Base-by-base conservation (phyloP, 106 monocot species). In the Phalaenopsis aphrodite region DNA sequence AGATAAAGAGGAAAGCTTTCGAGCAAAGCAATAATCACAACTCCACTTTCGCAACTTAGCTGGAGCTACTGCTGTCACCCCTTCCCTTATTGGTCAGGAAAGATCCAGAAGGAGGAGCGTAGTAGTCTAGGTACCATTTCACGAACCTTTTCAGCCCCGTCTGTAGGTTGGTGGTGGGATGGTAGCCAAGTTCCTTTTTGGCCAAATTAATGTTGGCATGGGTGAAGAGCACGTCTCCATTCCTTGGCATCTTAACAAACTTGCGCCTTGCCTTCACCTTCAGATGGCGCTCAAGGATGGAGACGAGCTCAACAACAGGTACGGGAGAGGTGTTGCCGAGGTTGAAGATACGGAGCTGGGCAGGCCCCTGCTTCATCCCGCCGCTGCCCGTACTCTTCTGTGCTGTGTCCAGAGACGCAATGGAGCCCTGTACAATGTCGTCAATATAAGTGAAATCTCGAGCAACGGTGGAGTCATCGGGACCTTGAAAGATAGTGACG, bases 381-480 rank as follows among this genome's bases (percentile, higher is more conserved):
- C 82, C 77, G 8, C 68, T 78, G 18, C 82, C 82, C 5, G 82
- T 82, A 12, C 82, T 82, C 69, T 82, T 82, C 68, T 77, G 24
- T 3, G 82, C 82, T 0, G 82, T 82, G 66, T 82, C 82, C 41
- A 82, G 41, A 8, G 82, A 66, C 2, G 76, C 82, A 3, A 82
- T 2, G 42, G 67, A 78, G 2, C 82, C 82, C 71, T 77, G 52
- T 0, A 82, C 82, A 55, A 82, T 82, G 56, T 82, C 82, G 48
- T 82, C 82, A 24, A 82, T 78, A 71, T 78, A 82, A 17, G 82
- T 82, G 41, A 82, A 82, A 30, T 82, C 82, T n/a, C 82, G 66
- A 3, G 82, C 77, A 18, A 82, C 82, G 1, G 71, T 69, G 47
- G 65, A 67, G 47, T 77, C 71, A 8, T 71, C 77, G 6, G 77